These are phyloP conservation scores for Penicillium paradoxum DNA, from an alignment of 495 filamentous ascomycete genomes.

Conservation along the genomic window DNA sequence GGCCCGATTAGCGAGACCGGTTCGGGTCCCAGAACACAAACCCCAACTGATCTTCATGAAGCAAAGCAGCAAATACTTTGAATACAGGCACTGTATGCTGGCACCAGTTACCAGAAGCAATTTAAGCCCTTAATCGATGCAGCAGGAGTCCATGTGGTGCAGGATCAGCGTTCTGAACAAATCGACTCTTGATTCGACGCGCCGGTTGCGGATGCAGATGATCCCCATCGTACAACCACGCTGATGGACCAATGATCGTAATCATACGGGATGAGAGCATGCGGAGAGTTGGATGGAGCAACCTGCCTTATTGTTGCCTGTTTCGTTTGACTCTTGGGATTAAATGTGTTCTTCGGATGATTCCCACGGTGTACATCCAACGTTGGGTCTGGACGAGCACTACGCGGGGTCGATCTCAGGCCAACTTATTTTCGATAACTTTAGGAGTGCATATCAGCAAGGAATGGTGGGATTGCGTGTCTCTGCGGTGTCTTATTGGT, in stretches of 20 bases:
- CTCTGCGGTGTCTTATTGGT: not conserved
- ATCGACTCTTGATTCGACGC: conserved; percentile 14
- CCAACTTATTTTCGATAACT: not conserved
- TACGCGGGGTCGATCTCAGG: not conserved
- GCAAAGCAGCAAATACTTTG: not conserved
- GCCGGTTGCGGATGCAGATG: conserved; percentile 1
- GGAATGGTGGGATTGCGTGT: not conserved
- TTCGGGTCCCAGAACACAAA: not conserved
- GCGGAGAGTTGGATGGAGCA: not conserved
- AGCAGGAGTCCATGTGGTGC: not conserved
- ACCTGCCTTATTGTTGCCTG: not conserved
- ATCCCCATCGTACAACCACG: not conserved
- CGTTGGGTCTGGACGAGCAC: not conserved
- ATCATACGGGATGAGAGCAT: not conserved
- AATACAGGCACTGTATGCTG: not conserved
- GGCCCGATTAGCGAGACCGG: conserved; percentile 11
- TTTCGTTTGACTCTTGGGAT: not conserved
- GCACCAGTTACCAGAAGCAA: not conserved
- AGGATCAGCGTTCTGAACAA: conserved; percentile 6
- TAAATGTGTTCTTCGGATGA: not conserved
- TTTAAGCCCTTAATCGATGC: not conserved
- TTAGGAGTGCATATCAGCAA: not conserved
- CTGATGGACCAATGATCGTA: conserved; percentile 3
- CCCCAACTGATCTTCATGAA: conserved; percentile 11
- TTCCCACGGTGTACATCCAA: not conserved